Conservation (phyloP, 495 filamentous ascomycete species). For the Evansstolkia leycettana region DNA sequence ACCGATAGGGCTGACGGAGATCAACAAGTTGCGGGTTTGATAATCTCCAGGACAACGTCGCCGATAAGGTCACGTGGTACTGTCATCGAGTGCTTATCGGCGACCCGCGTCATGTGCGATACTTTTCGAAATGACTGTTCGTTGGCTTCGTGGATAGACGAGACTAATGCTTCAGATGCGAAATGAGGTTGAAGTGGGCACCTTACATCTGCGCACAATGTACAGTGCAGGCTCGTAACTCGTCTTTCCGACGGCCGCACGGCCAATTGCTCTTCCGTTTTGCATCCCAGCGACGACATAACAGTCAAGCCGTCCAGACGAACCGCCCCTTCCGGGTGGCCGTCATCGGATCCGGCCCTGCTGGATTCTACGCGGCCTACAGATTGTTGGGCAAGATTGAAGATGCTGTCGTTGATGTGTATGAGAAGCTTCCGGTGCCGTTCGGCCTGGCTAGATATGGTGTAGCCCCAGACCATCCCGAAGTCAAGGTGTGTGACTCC, state of each 20-base stretch:
- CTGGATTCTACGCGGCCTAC: constrained; percentile 90
- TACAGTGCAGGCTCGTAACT: constrained; percentile 11
- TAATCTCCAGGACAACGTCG: constrained; percentile 24
- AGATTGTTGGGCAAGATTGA: constrained; percentile 63
- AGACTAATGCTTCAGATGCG: too few relatives aligned
- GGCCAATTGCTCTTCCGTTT: constrained; percentile 3
- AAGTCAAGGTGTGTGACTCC: constrained; percentile 66
- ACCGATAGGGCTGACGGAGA: constrained; percentile 8
- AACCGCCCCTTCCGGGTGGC: constrained; percentile 61
- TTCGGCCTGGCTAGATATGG: constrained; percentile 88
- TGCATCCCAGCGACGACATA: constrained; percentile 13
- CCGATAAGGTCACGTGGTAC: constrained; percentile 21
- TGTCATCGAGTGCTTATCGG: not conserved
- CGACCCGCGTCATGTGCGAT: not conserved
- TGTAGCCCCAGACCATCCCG: constrained; percentile 92
- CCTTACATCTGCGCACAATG: constrained; percentile 24
- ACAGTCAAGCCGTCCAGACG: constrained; percentile 23
- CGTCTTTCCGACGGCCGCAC: constrained; percentile 2
- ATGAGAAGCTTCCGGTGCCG: constrained; percentile 83
- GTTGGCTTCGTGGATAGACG: too few relatives aligned
- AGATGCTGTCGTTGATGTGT: constrained; percentile 80
- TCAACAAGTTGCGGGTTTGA: constrained; percentile 13
- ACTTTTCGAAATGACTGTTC: too few relatives aligned
- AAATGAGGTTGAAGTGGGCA: constrained; percentile 16
- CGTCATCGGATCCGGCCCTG: constrained; percentile 87